Percentiles rank a stretch among this genome's conserved stretches.
phyloP scores from a whole-genome alignment of 257 asterid species.

The Fraxinus cuspidata region DNA sequence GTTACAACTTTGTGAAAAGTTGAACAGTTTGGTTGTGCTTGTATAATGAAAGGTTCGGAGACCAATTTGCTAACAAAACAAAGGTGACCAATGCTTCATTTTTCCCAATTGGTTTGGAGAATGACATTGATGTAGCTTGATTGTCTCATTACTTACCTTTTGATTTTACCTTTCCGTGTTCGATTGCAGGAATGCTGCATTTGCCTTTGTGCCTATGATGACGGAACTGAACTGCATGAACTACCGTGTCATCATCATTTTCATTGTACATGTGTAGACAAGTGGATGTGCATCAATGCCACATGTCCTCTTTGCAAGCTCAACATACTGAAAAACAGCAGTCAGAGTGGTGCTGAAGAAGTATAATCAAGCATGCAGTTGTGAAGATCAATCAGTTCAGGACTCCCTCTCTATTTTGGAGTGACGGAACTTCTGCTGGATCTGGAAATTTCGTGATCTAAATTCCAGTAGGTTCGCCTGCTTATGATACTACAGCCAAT shows the following conservation, averaged over 20 bases:
- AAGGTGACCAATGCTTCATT: background rate
- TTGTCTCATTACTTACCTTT: background rate
- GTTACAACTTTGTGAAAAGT: background rate
- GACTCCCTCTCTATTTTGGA: slow-evolving; percentile 3
- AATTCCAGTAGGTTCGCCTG: background rate
- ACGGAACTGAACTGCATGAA: slow-evolving; percentile 89
- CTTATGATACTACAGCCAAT: slow-evolving; percentile 11
- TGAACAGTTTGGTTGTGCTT: background rate
- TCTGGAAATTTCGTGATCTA: background rate
- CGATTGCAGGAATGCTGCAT: slow-evolving; percentile 88
- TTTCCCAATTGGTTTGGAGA: background rate
- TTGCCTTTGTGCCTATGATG: slow-evolving; percentile 84
- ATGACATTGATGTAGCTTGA: background rate
- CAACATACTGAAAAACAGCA: slow-evolving; percentile 76
- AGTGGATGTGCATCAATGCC: slow-evolving; percentile 94
- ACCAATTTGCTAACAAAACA: background rate
- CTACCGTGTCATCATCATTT: slow-evolving; percentile 98
- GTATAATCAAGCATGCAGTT: slow-evolving; percentile 35
- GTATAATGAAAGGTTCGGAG: background rate
- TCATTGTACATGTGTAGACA: slow-evolving; percentile 84
- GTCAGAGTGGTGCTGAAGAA: slow-evolving; percentile 66
- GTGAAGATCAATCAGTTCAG: background rate
- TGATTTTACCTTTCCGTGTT: background rate
- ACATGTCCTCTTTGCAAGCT: slow-evolving; percentile 97
- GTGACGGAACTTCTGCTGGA: background rate